Conservation (phyloP, 2,329 filamentous ascomycete genomes). For the Pseudogymnoascus sp. region DNA sequence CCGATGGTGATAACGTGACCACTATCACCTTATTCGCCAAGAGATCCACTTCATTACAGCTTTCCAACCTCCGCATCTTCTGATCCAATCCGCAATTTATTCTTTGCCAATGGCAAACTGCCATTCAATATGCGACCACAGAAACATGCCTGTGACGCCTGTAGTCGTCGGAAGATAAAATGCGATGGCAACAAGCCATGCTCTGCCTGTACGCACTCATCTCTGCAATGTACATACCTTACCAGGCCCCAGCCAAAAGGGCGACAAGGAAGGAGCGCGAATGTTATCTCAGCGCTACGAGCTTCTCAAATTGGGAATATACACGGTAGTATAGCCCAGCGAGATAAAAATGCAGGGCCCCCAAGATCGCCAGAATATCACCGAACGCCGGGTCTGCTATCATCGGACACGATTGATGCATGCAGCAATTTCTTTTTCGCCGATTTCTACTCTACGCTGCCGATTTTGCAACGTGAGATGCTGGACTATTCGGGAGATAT, state of each 20-base stretch:
- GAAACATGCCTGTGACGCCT: conserved; percentile 13
- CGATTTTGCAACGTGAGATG: conserved; percentile 2
- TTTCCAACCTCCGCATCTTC: background rate
- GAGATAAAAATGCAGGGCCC: background rate
- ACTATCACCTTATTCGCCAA: background rate
- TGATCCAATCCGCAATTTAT: background rate
- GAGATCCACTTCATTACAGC: background rate
- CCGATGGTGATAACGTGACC: background rate
- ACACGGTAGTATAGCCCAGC: background rate
- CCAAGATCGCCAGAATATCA: background rate
- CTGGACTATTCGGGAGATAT: background rate
- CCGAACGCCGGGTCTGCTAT: background rate
- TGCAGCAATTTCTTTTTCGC: background rate
- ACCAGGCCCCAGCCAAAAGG: background rate
- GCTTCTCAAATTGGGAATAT: conserved; percentile 9
- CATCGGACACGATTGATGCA: background rate
- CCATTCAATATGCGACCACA: conserved; percentile 13
- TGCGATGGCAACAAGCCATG: conserved; percentile 13
- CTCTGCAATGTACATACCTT: conserved; percentile 8
- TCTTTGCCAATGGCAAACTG: background rate
- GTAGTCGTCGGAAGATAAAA: conserved; percentile 12
- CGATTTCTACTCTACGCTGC: background rate
- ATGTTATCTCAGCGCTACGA: background rate
- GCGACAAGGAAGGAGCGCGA: background rate
- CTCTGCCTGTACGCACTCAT: conserved; percentile 7